Evolutionary conservation across 2,329 filamentous ascomycete genomes (phyloP).

Genomic region (Phyllosticta citriasiana): DNA sequence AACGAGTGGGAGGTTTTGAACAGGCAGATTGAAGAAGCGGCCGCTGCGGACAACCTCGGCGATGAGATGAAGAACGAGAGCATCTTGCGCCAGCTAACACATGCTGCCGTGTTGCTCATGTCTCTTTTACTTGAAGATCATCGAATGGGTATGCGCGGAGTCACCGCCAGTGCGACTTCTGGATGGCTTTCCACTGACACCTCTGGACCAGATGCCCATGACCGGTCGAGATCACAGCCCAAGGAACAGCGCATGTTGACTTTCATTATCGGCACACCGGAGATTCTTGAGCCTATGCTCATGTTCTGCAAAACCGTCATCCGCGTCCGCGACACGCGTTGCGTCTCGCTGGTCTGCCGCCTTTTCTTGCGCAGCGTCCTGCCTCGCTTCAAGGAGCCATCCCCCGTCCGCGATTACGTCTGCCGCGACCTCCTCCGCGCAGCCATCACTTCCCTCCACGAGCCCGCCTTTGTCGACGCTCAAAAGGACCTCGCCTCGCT

Average conservation of each 20-base stretch:
- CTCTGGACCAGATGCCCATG: not conserved
- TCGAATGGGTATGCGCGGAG: conserved; percentile 43
- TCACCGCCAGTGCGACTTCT: not conserved
- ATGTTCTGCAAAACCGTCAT: conserved; percentile 88
- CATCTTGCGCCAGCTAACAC: conserved; percentile 83
- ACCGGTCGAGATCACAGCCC: conserved; percentile 14
- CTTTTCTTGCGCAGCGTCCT: conserved; percentile 72
- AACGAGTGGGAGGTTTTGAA: conserved; percentile 73
- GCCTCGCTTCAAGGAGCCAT: conserved; percentile 56
- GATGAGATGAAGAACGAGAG: conserved; percentile 99
- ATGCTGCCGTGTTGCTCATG: conserved; percentile 85
- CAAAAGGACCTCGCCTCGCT: conserved; percentile 84
- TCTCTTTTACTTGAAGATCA: conserved; percentile 76
- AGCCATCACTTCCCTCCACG: conserved; percentile 81
- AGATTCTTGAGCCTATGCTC: conserved; percentile 77
- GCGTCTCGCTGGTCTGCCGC: conserved; percentile 73
- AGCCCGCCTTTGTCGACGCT: conserved; percentile 92
- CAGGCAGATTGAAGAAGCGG: conserved; percentile 47
- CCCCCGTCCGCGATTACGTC: conserved; percentile 74
- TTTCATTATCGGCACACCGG: conserved; percentile 69
- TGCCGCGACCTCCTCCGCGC: conserved; percentile 80
- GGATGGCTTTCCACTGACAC: not conserved
- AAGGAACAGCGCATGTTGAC: conserved; percentile 56
- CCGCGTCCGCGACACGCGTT: conserved; percentile 79
- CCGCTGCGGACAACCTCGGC: conserved; percentile 64